Percentiles rank a stretch among this genome's conserved stretches.
These are phyloP conservation scores for Solanum megistacrolobum DNA, from an alignment of 257 asterid genomes.

Conservation along the genomic window DNA sequence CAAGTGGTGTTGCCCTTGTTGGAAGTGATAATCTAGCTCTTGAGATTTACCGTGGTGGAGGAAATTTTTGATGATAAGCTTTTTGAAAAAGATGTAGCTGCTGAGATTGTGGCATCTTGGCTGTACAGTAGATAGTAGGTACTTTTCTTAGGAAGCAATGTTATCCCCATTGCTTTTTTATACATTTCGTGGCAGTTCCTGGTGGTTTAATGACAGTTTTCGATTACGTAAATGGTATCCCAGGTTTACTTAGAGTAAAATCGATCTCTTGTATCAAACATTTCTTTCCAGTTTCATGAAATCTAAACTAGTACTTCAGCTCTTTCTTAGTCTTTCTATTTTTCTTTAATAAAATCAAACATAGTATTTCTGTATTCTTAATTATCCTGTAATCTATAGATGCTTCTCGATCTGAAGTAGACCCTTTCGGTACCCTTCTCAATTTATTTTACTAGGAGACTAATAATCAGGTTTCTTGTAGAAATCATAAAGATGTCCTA, in stretches of 20 bases:
- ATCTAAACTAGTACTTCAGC: not conserved
- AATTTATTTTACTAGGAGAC: not conserved
- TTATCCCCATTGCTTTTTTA: not conserved
- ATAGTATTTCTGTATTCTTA: not conserved
- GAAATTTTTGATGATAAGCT: not conserved
- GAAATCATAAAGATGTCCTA: not conserved
- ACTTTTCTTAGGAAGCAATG: not conserved
- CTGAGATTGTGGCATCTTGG: not conserved
- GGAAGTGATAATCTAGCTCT: not conserved
- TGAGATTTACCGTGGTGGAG: not conserved
- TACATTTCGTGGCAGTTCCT: not conserved
- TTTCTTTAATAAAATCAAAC: not conserved
- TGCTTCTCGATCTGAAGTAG: not conserved
- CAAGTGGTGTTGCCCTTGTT: not conserved
- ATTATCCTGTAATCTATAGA: not conserved
- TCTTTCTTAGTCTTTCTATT: not conserved
- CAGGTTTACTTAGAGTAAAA: not conserved
- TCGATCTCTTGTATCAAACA: not conserved
- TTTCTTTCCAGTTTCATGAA: not conserved
- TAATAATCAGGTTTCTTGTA: not conserved
- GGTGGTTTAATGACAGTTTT: not conserved
- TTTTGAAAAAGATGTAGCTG: not conserved
- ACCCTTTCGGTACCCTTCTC: not conserved
- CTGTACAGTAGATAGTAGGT: not conserved
- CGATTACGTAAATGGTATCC: not conserved